These are phyloP conservation scores for Lichtheimia corymbifera DNA, from an alignment of 371 early-diverging fungal species.

Conservation along the genomic window DNA sequence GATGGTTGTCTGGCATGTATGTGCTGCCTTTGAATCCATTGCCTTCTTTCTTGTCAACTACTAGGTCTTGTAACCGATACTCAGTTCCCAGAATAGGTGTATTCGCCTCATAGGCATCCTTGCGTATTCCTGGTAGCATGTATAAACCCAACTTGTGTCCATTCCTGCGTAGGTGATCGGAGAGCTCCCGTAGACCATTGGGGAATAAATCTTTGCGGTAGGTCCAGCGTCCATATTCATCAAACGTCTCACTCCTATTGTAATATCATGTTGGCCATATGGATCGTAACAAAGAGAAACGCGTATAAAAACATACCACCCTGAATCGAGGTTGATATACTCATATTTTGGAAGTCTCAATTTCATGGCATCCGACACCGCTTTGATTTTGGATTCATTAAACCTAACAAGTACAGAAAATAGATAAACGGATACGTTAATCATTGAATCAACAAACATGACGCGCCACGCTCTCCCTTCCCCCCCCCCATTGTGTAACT, in stretches of 20 bases:
- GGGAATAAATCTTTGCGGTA: conserved; percentile 34
- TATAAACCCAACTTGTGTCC: conserved; percentile 33
- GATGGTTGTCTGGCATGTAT: conserved; percentile 26
- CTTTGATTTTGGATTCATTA: conserved; percentile 25
- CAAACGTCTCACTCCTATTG: conserved; percentile 21
- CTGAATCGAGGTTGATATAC: conserved; percentile 40
- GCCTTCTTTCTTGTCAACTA: conserved; percentile 16
- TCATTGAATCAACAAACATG: not conserved
- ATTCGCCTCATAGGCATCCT: conserved; percentile 27
- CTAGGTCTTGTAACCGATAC: conserved; percentile 19
- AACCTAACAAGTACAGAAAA: conserved; percentile 22
- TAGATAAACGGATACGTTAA: not conserved
- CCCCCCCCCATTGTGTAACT: not conserved
- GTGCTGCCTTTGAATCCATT: conserved; percentile 34
- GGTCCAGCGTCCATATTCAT: conserved; percentile 36
- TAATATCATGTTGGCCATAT: not conserved
- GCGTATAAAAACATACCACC: conserved; percentile 19
- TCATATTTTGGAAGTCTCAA: conserved; percentile 29
- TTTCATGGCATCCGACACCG: conserved; percentile 37
- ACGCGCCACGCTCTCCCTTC: not conserved
- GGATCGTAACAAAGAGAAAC: not conserved
- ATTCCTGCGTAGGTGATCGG: conserved; percentile 23
- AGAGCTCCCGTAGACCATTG: conserved; percentile 21
- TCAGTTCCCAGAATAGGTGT: conserved; percentile 18
- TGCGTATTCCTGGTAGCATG: conserved; percentile 31